A percentile compares a stretch with the other conserved stretches of the same genome.
phyloP scores from a whole-genome alignment of 805 yeast species.

The Saccharomycopsis fermentans region DNA sequence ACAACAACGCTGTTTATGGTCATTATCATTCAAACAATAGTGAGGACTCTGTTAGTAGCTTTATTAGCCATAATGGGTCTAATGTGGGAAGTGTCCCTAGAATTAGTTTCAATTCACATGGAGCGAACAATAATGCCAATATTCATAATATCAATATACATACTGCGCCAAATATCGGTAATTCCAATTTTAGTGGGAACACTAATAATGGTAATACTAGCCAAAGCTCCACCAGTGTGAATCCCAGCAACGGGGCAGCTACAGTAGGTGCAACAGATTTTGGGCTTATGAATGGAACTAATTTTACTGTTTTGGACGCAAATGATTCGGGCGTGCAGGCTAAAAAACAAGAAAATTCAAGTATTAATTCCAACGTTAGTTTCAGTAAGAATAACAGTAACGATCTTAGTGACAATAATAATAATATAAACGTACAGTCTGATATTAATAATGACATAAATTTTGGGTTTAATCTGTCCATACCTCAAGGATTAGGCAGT shows the following conservation, averaged over 20 bases:
- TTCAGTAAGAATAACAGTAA: not conserved
- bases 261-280: not conserved
- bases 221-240: no score
- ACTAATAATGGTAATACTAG: no score
- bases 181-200: not conserved
- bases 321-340: not conserved
- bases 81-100: not conserved
- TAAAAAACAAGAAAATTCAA: not conserved
- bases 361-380: not conserved
- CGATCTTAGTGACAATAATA: not conserved
- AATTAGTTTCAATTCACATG: not conserved
- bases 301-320: not conserved
- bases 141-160: not conserved
- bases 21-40: conserved; percentile 11
- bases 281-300: not conserved
- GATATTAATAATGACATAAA: not conserved
- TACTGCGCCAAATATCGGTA: not conserved
- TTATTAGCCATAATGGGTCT: conserved; percentile 5
- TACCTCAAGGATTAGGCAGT: not conserved
- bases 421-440: not conserved
- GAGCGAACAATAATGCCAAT: conserved; percentile 1
- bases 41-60: conserved; percentile 13
- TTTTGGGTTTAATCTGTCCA: not conserved
- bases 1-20: not conserved
- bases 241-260: not conserved